Base-by-base conservation (phyloP, 805 yeast species). In the Myxozyma melibiosi region DNA sequence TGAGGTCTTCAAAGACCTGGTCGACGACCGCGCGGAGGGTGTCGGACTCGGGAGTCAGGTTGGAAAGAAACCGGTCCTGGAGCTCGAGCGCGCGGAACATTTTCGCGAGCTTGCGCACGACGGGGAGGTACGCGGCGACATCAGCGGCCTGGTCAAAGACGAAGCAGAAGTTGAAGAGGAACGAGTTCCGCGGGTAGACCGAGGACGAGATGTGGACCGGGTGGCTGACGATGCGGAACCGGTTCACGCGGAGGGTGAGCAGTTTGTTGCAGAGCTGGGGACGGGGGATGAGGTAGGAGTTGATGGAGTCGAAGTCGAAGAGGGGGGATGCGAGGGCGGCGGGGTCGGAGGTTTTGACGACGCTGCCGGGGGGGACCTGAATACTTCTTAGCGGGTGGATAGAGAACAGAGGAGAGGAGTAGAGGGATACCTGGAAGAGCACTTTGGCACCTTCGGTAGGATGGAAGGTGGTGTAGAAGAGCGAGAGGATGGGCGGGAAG, bases 371-470 rank as follows among this genome's bases (percentile, higher is more conserved):
- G 2, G 99, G 99, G 0, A 90, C 95, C 50, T 43, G 22, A 14
- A n/a, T 30, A 4, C 20, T 28, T 25, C 28, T 8, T 27, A 16
- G n/a, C 20, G 16, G 45, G 4, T 8, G 9, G 24, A 4, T 6
- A 25, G 34, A 1, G 34, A 3, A 5, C 16, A 16, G 16, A 13
- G 16, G 16, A 9, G 39, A 7, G 7, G 27, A 38, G n/a, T n/a
- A n/a, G n/a, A n/a, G n/a, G n/a, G 27, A n/a, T 18, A 43, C 47
- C 70, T 94, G 97, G 66, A 87, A 88, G 4, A 88, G 80, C 4
- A 92, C 91, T 72, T 90, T 90, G 0, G 98, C 86, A 1, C 99
- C 99, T 67, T 90, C 96, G 0, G 94, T 88, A 0, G 97, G 97
- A 67, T 94, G 97, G 72, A 94, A 94, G 0, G 88, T 89, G 0